Evolutionary conservation across 139 green algal species (phyloP).

Genomic region (Chlamydomonas asymmetrica): DNA sequence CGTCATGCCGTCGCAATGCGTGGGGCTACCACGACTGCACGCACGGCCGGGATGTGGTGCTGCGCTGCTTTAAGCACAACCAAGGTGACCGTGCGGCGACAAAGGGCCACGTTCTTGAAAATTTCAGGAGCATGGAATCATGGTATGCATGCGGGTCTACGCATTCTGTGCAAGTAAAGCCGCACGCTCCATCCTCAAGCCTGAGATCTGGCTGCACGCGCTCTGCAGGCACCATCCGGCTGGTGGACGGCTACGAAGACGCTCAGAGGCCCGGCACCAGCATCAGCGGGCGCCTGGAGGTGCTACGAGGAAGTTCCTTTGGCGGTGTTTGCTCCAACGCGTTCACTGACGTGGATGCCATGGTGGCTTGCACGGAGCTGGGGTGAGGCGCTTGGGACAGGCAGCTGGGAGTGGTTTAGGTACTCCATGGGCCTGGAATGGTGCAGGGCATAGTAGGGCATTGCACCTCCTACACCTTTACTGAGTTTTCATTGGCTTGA

Average conservation of each 20-base stretch:
- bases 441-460: no score
- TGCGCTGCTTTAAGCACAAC: slow-evolving; percentile 1
- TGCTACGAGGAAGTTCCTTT: neutral
- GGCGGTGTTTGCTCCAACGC: neutral
- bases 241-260: neutral
- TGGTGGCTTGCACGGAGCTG: neutral
- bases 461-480: no score
- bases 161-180: no score
- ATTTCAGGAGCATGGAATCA: no score
- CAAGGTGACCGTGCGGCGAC: no score
- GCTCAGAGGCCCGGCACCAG: neutral
- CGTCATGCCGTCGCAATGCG: slow-evolving; percentile 20
- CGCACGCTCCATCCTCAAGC: no score
- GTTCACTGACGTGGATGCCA: neutral
- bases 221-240: neutral
- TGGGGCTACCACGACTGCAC: slow-evolving; percentile 32
- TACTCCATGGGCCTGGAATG: no score
- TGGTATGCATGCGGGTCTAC: no score
- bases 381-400: neutral
- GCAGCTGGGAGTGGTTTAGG: neutral
- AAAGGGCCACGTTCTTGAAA: no score
- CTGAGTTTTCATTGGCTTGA: no score
- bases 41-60: slow-evolving; percentile 13
- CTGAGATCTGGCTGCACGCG: no score
- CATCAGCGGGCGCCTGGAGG: neutral